Evolutionary conservation across 495 filamentous ascomycete genomes (phyloP), one percentile per base, ranked within the genome.

Genomic region (Hyaloscypha bicolor): DNA sequence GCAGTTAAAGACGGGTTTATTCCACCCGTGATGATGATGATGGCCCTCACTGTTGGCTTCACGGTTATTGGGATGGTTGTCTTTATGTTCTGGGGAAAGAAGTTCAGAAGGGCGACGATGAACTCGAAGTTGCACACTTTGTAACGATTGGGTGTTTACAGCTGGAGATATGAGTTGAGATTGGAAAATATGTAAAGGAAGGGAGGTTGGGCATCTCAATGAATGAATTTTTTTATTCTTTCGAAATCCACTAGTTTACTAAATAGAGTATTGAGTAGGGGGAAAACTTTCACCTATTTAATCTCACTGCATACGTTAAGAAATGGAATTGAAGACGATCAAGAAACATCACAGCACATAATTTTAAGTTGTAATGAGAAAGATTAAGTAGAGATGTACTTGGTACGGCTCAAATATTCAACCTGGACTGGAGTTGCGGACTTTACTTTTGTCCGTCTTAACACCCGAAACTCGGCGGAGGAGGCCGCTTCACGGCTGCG

Each of bases 81-180:
- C n/a, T 87, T 85, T 72, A 86, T 81, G 67, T 81, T 76, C 60
- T 81, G 77, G 62, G 86, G 84, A 5, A 87, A 88, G 79, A 79
- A 69, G 9, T 82, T 85, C 64, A 64, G 85, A 62, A 77, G 76
- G 63, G 81, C 77, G 79, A 85, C 80, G 2, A 83, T 75, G 71
- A 79, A 82, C 57, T 82, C 80, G 35, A 80, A 73, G 29, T 80
- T 87, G 37, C 84, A 87, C 72, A 70, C 67, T 51, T 79, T 86
- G 81, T 85, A 56, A 32, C 5, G 2, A n/a, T 6, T 11, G 0
- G 19, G 33, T 19, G 25, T 48, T 21, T 22, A 29, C n/a, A 55
- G 32, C 21, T 55, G 29, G 4, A 30, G 35, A 12, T 37, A 12
- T 37, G 35, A 37, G 35, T 37, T 8, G 6, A 8, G 35, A 37